These are phyloP conservation scores for Fusarium nematophilum DNA, from an alignment of 2,329 filamentous ascomycete genomes.

Conservation along the genomic window DNA sequence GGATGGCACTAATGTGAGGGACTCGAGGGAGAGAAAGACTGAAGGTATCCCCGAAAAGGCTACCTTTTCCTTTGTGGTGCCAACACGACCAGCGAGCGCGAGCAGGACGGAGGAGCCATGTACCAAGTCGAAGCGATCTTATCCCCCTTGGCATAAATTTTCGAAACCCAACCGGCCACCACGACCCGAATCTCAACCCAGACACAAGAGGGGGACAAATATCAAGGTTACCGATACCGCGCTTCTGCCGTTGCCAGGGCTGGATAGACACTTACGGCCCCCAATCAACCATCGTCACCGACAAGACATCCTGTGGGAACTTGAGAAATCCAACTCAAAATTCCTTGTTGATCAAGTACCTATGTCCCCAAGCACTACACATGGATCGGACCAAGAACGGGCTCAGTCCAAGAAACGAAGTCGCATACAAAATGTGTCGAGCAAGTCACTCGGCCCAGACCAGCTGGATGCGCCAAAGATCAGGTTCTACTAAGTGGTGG, in stretches of 20 bases:
- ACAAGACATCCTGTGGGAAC: conserved; percentile 42
- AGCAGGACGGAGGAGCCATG: neutral
- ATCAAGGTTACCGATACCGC: conserved; percentile 27
- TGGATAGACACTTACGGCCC: conserved; percentile 38
- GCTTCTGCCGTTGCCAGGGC: conserved; percentile 38
- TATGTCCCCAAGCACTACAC: conserved; percentile 12
- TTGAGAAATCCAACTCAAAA: conserved; percentile 44
- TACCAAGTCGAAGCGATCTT: neutral
- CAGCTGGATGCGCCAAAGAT: conserved; percentile 2
- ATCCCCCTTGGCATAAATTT: conserved; percentile 28
- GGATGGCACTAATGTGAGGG: neutral
- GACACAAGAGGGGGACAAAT: conserved; percentile 25
- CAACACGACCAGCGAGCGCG: neutral
- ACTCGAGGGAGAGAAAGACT: neutral
- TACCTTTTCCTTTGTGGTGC: neutral
- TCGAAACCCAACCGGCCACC: conserved; percentile 9
- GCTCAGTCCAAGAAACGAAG: conserved; percentile 15
- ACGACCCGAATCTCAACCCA: conserved; percentile 1
- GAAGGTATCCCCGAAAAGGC: neutral
- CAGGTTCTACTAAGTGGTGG: conserved; percentile 2
- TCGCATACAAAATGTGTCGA: conserved; percentile 4
- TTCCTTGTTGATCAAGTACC: conserved; percentile 40
- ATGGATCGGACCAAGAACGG: neutral
- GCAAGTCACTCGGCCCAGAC: neutral
- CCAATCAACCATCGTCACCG: conserved; percentile 27